Conservation (phyloP, 129 eudicot genomes). For the Flaveria brownii region DNA sequence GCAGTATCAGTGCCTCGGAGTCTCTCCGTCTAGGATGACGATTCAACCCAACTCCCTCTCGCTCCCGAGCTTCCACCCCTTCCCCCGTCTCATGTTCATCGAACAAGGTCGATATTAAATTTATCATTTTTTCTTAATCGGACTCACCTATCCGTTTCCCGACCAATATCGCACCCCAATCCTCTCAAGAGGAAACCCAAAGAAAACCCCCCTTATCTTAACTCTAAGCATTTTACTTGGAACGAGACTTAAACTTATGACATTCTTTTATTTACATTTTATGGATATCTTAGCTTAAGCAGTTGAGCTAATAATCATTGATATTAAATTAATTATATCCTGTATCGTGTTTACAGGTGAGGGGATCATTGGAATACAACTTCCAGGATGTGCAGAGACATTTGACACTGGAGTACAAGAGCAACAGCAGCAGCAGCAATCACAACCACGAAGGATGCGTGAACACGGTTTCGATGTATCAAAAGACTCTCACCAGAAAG, state of each 20-base stretch:
- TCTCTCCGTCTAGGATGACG: slow-evolving; percentile 43
- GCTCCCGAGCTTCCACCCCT: slow-evolving; percentile 63
- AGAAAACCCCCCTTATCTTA: too few relatives aligned
- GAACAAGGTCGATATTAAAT: slow-evolving; percentile 41
- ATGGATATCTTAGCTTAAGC: too few relatives aligned
- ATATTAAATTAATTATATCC: too few relatives aligned
- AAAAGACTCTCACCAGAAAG: slow-evolving; percentile 63
- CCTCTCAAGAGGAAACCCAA: too few relatives aligned
- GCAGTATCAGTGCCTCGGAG: slow-evolving; percentile 68
- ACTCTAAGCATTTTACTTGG: too few relatives aligned
- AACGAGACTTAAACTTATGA: too few relatives aligned
- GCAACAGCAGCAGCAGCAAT: slow-evolving; percentile 26
- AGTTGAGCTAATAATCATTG: too few relatives aligned
- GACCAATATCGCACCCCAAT: too few relatives aligned
- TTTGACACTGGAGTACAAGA: slow-evolving; percentile 47
- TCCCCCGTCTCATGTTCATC: slow-evolving; percentile 65
- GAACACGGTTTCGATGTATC: neutral
- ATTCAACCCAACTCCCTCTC: slow-evolving; percentile 56
- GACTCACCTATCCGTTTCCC: too few relatives aligned
- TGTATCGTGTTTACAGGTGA: slow-evolving; percentile 43
- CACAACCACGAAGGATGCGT: slow-evolving; percentile 24
- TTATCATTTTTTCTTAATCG: too few relatives aligned
- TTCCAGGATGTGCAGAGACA: slow-evolving; percentile 85
- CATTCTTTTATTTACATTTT: too few relatives aligned
- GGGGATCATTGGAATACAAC: slow-evolving; percentile 50